These are phyloP conservation scores for Coemansia sp. DNA, from an alignment of 192 early-diverging fungal species.

Conservation along the genomic window DNA sequence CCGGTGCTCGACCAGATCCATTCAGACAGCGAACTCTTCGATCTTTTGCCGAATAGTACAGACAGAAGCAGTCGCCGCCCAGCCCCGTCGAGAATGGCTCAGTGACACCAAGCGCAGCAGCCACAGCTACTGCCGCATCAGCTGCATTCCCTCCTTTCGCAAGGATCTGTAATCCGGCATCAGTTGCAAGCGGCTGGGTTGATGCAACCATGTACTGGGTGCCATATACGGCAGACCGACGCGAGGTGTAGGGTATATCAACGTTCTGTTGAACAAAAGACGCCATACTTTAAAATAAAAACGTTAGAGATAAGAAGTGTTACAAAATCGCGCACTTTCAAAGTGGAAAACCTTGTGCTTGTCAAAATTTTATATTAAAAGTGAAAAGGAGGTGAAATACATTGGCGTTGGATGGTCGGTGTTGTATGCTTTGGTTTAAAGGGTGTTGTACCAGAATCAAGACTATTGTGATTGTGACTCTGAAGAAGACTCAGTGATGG, in stretches of 20 bases:
- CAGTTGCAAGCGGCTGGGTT: slow-evolving; percentile 69
- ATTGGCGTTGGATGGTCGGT: not conserved
- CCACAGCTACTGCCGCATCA: slow-evolving; percentile 68
- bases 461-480: not conserved
- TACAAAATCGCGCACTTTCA: not conserved
- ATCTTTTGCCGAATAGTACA: slow-evolving; percentile 67
- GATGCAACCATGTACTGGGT: slow-evolving; percentile 63
- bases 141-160: slow-evolving; percentile 74
- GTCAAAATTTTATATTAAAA: not conserved
- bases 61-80: slow-evolving; percentile 78
- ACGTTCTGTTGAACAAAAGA: slow-evolving; percentile 25
- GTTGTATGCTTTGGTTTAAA: too few relatives aligned
- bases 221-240: slow-evolving; percentile 57
- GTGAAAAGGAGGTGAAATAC: not conserved
- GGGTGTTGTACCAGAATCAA: too few relatives aligned
- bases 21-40: slow-evolving; percentile 58
- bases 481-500: not conserved
- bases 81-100: slow-evolving; percentile 73
- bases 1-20: slow-evolving; percentile 61
- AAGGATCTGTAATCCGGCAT: slow-evolving; percentile 63
- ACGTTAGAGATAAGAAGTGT: not conserved
- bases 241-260: slow-evolving; percentile 28
- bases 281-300: slow-evolving; percentile 12
- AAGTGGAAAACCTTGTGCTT: not conserved
- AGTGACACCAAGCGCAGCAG: slow-evolving; percentile 67